Evolutionary conservation across 768 basidiomycete species (phyloP), one percentile per base, ranked within the genome.

Genomic region (Harrya chromipes): DNA sequence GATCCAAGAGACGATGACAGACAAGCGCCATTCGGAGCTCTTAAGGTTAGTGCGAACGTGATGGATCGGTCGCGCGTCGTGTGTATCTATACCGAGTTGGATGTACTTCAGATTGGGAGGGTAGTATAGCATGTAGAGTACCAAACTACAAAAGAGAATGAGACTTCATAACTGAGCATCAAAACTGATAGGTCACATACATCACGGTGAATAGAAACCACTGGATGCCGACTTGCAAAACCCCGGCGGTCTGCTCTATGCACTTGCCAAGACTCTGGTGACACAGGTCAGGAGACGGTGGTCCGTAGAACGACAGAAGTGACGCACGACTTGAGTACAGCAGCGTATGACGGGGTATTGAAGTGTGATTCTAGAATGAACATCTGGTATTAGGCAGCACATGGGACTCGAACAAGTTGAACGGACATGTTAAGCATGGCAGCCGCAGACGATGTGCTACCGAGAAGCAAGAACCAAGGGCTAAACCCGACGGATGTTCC

Each of bases 101-200:
- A 70, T 69, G 62, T 84, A 89, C 70, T 94, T 97, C 62, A 87
- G 81, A 59, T 89, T 82, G 6, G 77, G 70, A 0, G 97, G 97
- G 65, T 91, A 98, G 74, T 94, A 98, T 35, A 88, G 72, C 73
- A 99, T 84, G 71, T 90, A 98, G 2, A 99, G 80, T 0, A 94
- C 77, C 50, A 97, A 76, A 38, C 94, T 97, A 11, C 56, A 31
- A 16, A 8, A n/a, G 7, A 23, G 13, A 19, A 40, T 16, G 21
- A 43, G 13, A 44, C 26, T 38, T 20, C 16, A 34, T 4, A n/a
- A 39, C n/a, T 42, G 23, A 31, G 17, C 13, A 38, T 3, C 6
- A 9, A 44, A 46, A 20, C 19, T 13, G 2, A 23, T 10, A 21
- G 21, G 9, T n/a, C 14, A 77, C 87, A 47, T 57, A 94, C 94